Conservation (phyloP, 768 basidiomycete genomes). For the Xerocomus potaroensis region DNA sequence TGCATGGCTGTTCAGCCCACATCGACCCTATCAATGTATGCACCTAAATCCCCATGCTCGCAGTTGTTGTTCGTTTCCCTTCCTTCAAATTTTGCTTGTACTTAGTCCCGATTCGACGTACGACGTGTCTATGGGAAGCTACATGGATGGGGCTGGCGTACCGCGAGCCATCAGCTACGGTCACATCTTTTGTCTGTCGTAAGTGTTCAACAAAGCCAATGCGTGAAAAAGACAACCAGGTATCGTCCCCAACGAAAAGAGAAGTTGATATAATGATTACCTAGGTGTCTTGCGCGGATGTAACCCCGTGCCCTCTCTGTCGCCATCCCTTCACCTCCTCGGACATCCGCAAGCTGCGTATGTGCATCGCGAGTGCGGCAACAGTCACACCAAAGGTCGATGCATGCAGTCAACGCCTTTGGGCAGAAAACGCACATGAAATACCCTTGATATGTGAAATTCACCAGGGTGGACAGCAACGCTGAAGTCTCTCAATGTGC, state of each 20-base stretch:
- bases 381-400: neutral
- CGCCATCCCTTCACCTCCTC: neutral
- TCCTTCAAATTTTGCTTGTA: conserved; percentile 9
- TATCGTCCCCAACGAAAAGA: neutral
- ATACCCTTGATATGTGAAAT: neutral
- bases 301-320: conserved; percentile 12
- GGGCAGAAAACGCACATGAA: neutral
- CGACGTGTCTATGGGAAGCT: conserved; percentile 13
- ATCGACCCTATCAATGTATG: too few species aligned
- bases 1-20: neutral
- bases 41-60: too few species aligned
- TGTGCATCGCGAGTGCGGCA: neutral
- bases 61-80: too few species aligned
- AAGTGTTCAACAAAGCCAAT: neutral
- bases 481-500: neutral
- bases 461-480: neutral
- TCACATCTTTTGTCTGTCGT: conserved; percentile 14
- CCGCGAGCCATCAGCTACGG: conserved; percentile 11
- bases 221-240: too few species aligned
- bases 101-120: conserved; percentile 9
- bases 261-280: neutral
- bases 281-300: conserved; percentile 9
- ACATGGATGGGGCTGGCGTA: neutral
- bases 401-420: neutral
- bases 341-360: conserved; percentile 4